Evolutionary conservation across 768 basidiomycete genomes (phyloP), one percentile per base, ranked within the genome.

Genomic region (Mycena capillaripes): DNA sequence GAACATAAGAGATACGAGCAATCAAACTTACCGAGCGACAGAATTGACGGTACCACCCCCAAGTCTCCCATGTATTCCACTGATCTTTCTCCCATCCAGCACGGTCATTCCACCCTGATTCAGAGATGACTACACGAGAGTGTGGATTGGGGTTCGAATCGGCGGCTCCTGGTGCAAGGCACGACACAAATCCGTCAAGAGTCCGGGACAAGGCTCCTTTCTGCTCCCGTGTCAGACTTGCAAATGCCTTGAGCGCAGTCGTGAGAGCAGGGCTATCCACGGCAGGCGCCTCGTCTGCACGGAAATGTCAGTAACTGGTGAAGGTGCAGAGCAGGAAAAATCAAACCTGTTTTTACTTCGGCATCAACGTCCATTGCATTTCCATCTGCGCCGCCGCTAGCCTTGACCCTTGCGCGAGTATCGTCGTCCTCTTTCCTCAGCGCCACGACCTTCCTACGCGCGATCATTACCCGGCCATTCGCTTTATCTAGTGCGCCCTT

Each of bases 1-100:
- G 19, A 53, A 21, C 69, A 19, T 3, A 10, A 53, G 7, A 27
- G 12, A 38, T 63, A 10, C 16, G 38, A 38, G 36, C 36, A 64
- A 27, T 44, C 29, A 44, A 16, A 84, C 94, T 73, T 64, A 96
- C 96, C 80, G 83, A 87, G 77, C 95, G 86, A 81, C 93, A 94
- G 84, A 96, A 97, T 76, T 97, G 95, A 70, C 93, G 86, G 76
- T 94, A 97, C 96, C 96, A 97, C 2, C 93, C 92, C 93, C 94
- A 96, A 0, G 92, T 94, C 82, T 94, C 92, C 95, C 95, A 96
- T 1, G 89, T 86, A 77, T 89, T 88, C 96, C 96, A 97, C 65
- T 93, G 92, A 30, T 90, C 89, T 42, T 89, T 86, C 25, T 85
- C 86, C 95, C 95, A 96, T 34, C 84, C 87, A 1, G 84, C 85